Percentiles rank a stretch among this genome's conserved stretches.
These are phyloP conservation scores for Mucor sp. DNA, from an alignment of 371 early-diverging fungal species.

Conservation along the genomic window DNA sequence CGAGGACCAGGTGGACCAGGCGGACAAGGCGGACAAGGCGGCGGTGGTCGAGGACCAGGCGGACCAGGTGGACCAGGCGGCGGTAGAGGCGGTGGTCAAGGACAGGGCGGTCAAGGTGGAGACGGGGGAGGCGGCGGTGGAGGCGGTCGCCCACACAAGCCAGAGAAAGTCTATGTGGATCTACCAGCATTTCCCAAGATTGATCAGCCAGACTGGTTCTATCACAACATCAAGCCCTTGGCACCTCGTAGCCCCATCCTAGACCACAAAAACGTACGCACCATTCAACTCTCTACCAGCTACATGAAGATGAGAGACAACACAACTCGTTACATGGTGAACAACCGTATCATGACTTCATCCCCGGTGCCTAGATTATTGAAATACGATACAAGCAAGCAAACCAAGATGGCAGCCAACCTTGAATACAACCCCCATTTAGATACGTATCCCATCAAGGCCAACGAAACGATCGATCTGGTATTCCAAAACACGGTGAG, in stretches of 20 bases:
- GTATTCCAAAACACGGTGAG: conserved; percentile 38
- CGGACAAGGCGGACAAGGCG: neutral
- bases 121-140: neutral
- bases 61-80: neutral
- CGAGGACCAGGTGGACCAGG: neutral
- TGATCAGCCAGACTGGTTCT: conserved; percentile 24
- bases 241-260: conserved; percentile 15
- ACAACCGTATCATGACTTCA: conserved; percentile 22
- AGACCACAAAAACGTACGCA: conserved; percentile 24
- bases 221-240: conserved; percentile 16
- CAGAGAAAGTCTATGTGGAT: conserved; percentile 2
- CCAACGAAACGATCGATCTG: conserved; percentile 38
- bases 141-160: neutral
- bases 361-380: neutral
- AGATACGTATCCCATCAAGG: conserved; percentile 27
- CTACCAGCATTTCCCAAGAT: conserved; percentile 21
- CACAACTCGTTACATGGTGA: conserved; percentile 36
- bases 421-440: conserved; percentile 19
- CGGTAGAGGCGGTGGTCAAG: neutral
- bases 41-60: neutral
- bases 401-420: neutral
- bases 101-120: neutral
- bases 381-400: neutral
- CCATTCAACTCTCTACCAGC: conserved; percentile 25
- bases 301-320: conserved; percentile 14